phyloP scores from a whole-genome alignment of 75 land plant genomes.

The Cunninghamia lanceolata region DNA sequence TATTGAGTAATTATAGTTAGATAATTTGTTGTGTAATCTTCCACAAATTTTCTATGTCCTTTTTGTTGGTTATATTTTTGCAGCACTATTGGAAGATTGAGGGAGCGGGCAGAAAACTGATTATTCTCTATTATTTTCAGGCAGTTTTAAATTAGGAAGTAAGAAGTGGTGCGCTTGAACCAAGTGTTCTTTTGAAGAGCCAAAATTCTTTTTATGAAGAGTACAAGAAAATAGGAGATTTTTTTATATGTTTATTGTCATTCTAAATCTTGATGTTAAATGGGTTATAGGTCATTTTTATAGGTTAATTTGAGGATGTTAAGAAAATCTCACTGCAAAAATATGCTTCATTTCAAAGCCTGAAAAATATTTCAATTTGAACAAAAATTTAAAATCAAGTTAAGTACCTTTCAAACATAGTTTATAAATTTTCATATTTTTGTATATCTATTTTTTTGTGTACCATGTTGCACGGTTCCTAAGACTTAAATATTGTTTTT shows the following conservation, averaged over 20 bases:
- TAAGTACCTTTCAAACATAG: no score
- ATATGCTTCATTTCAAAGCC: no score
- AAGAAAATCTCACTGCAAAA: no score
- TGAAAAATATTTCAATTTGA: no score
- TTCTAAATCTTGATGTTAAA: neutral
- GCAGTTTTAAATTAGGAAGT: neutral
- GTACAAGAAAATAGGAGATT: neutral
- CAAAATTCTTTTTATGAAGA: neutral
- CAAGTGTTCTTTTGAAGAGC: neutral
- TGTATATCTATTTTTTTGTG: no score
- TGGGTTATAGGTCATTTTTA: neutral
- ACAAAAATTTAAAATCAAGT: no score
- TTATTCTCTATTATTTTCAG: neutral
- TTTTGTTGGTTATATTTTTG: constrained; percentile 24
- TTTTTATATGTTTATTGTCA: neutral
- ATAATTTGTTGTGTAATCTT: neutral
- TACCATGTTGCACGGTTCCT: no score
- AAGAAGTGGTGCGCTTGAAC: neutral
- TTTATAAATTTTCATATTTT: no score
- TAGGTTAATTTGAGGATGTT: no score
- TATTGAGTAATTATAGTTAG: neutral
- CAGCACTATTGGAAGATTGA: constrained; percentile 79
- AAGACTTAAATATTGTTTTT: neutral
- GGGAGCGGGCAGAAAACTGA: constrained; percentile 71
- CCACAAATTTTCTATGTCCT: neutral